Conservation (phyloP, 2,329 filamentous ascomycete genomes). For the Ramularia endophylla region DNA sequence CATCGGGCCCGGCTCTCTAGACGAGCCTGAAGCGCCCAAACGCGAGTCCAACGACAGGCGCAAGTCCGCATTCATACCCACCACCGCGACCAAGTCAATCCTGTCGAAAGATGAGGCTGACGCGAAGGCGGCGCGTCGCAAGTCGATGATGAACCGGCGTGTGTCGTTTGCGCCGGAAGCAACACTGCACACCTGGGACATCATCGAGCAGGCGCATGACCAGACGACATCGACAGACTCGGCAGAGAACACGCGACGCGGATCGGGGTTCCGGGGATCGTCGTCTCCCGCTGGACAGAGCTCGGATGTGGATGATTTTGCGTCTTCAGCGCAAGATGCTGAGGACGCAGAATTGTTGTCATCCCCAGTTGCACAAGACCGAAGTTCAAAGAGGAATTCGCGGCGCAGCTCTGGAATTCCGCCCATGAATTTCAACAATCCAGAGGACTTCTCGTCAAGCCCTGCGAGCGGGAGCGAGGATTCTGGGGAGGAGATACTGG, state of each 20-base stretch:
- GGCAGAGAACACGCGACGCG: conserved; percentile 67
- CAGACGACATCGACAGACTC: conserved; percentile 68
- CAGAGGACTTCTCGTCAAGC: conserved; percentile 66
- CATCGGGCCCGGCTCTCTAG: conserved; percentile 84
- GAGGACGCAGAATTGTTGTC: conserved; percentile 28
- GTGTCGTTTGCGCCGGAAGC: conserved; percentile 98
- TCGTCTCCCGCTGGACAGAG: conserved; percentile 32
- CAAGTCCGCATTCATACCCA: conserved; percentile 42
- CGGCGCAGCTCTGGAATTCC: conserved; percentile 63
- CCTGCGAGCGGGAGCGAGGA: conserved; percentile 58
- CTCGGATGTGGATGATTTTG: conserved; percentile 38
- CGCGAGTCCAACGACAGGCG: conserved; percentile 27
- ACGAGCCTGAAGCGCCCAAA: conserved; percentile 60
- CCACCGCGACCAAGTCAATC: conserved; percentile 42
- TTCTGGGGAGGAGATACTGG: conserved; percentile 44
- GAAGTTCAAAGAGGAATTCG: conserved; percentile 56
- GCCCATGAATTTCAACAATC: conserved; percentile 58
- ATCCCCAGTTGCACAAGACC: conserved; percentile 53
- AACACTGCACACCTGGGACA: conserved; percentile 94
- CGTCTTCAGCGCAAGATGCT: conserved; percentile 51
- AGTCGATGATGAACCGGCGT: conserved; percentile 68
- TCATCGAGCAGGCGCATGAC: conserved; percentile 82
- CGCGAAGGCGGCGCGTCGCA: conserved; percentile 69
- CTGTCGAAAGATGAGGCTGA: conserved; percentile 54
- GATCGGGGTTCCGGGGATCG: conserved; percentile 53